A percentile compares a stretch with the other conserved stretches of the same genome.
Conservation (phyloP, 2,329 filamentous ascomycete genomes). For the Xylaria sp. region DNA sequence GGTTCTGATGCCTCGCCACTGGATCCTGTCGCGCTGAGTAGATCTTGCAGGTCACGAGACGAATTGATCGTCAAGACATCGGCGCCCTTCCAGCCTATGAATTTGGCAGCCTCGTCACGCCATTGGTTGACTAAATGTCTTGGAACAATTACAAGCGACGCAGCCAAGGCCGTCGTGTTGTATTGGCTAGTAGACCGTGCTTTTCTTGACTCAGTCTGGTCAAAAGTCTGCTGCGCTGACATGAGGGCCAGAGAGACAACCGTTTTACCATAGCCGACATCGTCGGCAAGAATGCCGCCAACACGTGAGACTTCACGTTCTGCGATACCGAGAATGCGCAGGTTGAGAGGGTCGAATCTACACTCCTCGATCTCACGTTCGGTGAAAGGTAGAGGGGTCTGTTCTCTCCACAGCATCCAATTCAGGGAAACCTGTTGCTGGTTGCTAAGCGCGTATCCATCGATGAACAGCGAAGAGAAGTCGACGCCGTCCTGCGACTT, state of each 20-base stretch:
- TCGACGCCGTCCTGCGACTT: not conserved
- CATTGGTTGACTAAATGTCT: constrained; percentile 39
- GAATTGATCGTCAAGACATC: constrained; percentile 28
- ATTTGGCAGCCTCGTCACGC: constrained; percentile 32
- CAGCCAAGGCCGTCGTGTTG: constrained; percentile 30
- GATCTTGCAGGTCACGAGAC: not conserved
- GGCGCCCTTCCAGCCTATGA: constrained; percentile 26
- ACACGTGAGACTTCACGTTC: constrained; percentile 24
- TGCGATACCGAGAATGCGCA: constrained; percentile 34
- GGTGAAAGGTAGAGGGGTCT: constrained; percentile 22
- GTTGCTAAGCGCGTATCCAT: constrained; percentile 10
- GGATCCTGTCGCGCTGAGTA: constrained; percentile 2
- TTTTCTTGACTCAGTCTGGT: constrained; percentile 20
- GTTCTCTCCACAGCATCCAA: constrained; percentile 32
- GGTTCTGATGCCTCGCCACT: not conserved
- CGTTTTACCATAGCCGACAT: constrained; percentile 44
- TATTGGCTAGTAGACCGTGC: constrained; percentile 7
- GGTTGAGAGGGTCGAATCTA: constrained; percentile 29
- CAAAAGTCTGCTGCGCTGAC: constrained; percentile 25
- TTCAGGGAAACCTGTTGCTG: constrained; percentile 29
- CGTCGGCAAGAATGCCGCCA: constrained; percentile 40
- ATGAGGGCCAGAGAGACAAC: constrained; percentile 38
- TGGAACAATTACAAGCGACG: constrained; percentile 38
- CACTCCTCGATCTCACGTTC: constrained; percentile 39
- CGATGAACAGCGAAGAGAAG: not conserved